Percentiles rank a stretch among this genome's conserved stretches.
phyloP scores from a whole-genome alignment of 2,329 filamentous ascomycete genomes.

The Onygena corvina region DNA sequence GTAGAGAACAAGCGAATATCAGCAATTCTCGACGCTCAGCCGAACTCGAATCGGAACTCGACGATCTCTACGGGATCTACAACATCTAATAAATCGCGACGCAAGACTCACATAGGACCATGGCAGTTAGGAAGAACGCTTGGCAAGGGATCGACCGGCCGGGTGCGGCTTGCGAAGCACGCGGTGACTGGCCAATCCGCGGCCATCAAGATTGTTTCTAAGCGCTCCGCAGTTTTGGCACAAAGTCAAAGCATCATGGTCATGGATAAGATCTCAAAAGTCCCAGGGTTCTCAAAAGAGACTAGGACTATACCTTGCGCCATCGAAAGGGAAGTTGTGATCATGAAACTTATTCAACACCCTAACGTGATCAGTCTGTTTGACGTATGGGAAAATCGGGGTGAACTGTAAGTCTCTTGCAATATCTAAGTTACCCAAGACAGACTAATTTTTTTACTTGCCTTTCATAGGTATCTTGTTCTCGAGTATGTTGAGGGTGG shows the following conservation, averaged over 20 bases:
- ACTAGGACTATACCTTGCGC: constrained; percentile 68
- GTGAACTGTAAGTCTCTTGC: constrained; percentile 64
- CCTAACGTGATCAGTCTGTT: constrained; percentile 87
- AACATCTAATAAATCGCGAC: constrained; percentile 42
- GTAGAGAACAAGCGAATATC: constrained; percentile 41
- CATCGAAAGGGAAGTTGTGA: constrained; percentile 87
- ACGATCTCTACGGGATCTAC: constrained; percentile 46
- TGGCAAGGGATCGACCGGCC: constrained; percentile 78
- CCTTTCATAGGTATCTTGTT: constrained; percentile 64
- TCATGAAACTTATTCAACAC: constrained; percentile 93
- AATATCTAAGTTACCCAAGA: background rate
- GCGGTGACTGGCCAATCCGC: constrained; percentile 64
- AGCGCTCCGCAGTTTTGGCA: constrained; percentile 63
- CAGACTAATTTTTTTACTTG: constrained; percentile 20
- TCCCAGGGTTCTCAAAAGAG: constrained; percentile 45
- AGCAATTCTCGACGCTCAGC: constrained; percentile 37
- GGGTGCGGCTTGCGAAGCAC: constrained; percentile 77
- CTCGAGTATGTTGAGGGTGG: constrained; percentile 80
- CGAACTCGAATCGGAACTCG: constrained; percentile 40
- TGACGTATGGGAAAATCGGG: constrained; percentile 95
- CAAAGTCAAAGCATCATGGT: constrained; percentile 77
- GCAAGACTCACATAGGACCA: constrained; percentile 71
- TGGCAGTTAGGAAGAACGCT: constrained; percentile 87
- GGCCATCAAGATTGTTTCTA: constrained; percentile 91
- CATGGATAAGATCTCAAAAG: constrained; percentile 58